Evolutionary conservation across 352 stramenopile genomes (phyloP).

Genomic region (Phytophthora pinifolia): DNA sequence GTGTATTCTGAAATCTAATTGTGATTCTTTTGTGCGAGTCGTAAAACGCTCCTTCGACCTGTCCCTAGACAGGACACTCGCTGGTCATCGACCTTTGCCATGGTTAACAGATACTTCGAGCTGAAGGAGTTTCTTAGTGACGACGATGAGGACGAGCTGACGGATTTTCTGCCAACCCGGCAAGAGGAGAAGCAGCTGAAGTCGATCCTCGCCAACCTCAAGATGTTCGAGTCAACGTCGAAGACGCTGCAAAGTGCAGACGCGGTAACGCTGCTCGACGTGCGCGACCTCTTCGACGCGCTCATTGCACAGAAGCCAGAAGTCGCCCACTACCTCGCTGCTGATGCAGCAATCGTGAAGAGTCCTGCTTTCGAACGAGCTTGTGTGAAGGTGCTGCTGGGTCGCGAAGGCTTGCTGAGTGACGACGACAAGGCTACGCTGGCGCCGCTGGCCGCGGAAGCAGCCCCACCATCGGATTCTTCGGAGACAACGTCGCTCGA

Average conservation of each 20-base stretch:
- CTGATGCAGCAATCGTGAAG: neutral
- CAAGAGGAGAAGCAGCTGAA: constrained; percentile 5
- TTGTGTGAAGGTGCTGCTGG: neutral
- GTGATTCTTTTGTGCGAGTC: neutral
- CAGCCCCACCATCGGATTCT: neutral
- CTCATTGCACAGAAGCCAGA: neutral
- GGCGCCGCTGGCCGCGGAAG: neutral
- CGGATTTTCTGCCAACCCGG: neutral
- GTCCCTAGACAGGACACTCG: neutral
- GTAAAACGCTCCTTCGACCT: neutral
- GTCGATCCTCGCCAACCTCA: neutral
- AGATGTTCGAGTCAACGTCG: neutral
- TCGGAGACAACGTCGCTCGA: neutral
- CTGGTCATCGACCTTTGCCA: constrained; percentile 1
- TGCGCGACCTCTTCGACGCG: constrained; percentile 3
- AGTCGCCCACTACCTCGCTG: neutral
- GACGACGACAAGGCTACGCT: neutral
- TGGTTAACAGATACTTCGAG: neutral
- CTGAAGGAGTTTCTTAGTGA: neutral
- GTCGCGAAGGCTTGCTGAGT: neutral
- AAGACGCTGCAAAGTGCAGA: constrained; percentile 1
- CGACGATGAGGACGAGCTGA: constrained; percentile 1
- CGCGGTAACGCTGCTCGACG: neutral
- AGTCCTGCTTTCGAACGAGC: neutral
- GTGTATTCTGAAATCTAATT: constrained; percentile 1